phyloP scores from a whole-genome alignment of 176 grass and related monocot species.

The Bolboschoenus planiculmis region DNA sequence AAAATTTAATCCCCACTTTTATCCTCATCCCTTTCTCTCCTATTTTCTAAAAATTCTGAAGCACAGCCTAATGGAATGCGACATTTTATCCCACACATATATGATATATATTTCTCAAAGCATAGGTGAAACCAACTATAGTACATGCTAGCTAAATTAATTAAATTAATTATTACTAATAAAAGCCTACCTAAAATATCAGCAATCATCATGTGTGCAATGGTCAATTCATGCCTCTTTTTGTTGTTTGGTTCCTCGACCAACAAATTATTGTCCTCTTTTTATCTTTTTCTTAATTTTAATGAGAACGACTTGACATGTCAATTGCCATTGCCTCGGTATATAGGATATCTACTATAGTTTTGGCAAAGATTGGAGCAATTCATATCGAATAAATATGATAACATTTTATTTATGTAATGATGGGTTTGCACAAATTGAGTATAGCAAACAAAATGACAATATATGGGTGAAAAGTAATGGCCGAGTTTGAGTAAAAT shows the following conservation, averaged over 20 bases:
- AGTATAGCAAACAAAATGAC: no score
- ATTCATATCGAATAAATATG: not conserved
- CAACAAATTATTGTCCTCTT: not conserved
- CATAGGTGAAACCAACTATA: not conserved
- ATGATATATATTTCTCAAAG: not conserved
- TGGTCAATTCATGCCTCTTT: not conserved
- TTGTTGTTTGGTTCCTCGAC: not conserved
- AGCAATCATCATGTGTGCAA: not conserved
- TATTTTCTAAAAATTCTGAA: no score
- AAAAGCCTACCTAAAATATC: not conserved
- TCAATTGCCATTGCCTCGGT: no score
- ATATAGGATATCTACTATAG: no score
- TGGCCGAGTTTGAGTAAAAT: no score
- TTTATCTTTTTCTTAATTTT: not conserved
- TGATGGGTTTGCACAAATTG: not conserved
- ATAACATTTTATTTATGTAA: not conserved
- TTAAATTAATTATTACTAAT: not conserved
- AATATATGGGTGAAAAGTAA: no score
- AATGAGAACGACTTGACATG: not conserved
- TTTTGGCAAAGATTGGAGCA: not conserved
- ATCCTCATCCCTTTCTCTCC: no score
- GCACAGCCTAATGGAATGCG: no score
- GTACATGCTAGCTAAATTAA: not conserved
- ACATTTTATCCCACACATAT: not conserved
- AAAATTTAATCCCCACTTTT: no score